A percentile compares a stretch with the other conserved stretches of the same genome.
phyloP scores from a whole-genome alignment of 345 rosid genomes.

The Acer campestre region DNA sequence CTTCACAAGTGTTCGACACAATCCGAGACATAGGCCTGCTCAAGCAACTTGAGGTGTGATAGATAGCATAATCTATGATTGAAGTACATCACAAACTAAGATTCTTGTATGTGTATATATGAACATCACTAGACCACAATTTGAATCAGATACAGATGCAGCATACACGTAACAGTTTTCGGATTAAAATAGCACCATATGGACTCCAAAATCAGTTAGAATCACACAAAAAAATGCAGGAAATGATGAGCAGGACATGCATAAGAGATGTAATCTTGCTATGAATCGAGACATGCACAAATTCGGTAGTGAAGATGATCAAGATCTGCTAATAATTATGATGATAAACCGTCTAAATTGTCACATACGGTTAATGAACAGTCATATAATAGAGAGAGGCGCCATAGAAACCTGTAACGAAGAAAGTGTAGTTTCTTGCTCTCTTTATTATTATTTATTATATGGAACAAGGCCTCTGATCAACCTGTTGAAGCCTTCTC shows the following conservation, averaged over 20 bases:
- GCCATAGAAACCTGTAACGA: background rate
- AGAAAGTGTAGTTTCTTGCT: background rate
- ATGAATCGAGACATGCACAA: too few species aligned
- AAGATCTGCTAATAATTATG: background rate
- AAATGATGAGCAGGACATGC: too few species aligned
- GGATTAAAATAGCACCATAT: background rate
- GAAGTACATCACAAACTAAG: background rate
- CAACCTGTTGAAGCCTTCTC: conserved; percentile 88
- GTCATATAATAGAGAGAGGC: background rate
- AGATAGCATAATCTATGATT: too few species aligned
- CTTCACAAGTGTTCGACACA: too few species aligned
- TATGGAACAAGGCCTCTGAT: conserved; percentile 18
- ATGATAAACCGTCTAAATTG: background rate
- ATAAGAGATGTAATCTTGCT: too few species aligned
- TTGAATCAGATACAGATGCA: background rate
- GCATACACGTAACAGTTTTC: background rate
- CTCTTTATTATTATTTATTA: background rate
- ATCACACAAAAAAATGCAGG: too few species aligned
- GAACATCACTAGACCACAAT: background rate
- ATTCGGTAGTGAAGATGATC: background rate
- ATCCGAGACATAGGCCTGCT: background rate
- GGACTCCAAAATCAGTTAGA: too few species aligned
- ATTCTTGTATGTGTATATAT: background rate
- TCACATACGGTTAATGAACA: background rate
- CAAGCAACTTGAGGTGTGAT: background rate